Evolutionary conservation across 352 stramenopile genomes (phyloP).

Genomic region (Phytophthora capsici): DNA sequence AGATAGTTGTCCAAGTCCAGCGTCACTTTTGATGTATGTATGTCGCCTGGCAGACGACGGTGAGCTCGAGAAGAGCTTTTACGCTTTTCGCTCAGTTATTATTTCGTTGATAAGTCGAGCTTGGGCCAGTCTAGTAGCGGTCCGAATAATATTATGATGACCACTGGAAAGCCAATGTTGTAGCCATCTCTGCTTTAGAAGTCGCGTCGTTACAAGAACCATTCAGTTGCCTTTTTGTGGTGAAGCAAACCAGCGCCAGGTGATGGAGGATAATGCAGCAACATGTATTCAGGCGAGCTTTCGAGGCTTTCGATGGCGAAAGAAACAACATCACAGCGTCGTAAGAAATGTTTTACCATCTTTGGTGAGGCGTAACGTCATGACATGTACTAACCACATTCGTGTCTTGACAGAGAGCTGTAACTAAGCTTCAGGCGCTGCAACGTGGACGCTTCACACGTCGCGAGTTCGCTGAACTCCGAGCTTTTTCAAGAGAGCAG

Average conservation of each 20-base stretch:
- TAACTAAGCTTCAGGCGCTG: constrained; percentile 61
- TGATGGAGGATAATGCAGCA: constrained; percentile 43
- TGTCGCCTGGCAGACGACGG: constrained; percentile 29
- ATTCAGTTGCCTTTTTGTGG: constrained; percentile 8
- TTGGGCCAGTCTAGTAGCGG: constrained; percentile 28
- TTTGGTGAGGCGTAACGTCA: constrained; percentile 5
- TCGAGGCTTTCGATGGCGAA: constrained; percentile 45
- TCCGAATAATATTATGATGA: constrained; percentile 42
- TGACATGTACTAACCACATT: constrained; percentile 1
- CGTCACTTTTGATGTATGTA: constrained; percentile 43
- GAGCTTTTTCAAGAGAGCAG: constrained; percentile 63
- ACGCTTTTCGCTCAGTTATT: constrained; percentile 21
- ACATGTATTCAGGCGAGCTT: constrained; percentile 63
- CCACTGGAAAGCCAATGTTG: constrained; percentile 4
- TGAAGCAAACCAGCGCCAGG: background rate
- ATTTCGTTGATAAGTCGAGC: constrained; percentile 32
- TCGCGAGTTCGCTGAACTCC: constrained; percentile 54
- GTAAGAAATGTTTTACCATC: constrained; percentile 33
- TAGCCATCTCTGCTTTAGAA: constrained; percentile 18
- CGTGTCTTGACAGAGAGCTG: constrained; percentile 39
- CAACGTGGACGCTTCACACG: constrained; percentile 67
- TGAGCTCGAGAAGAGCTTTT: constrained; percentile 21
- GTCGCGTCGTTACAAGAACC: constrained; percentile 29
- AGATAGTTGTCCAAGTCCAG: constrained; percentile 27
- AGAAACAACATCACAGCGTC: constrained; percentile 34